Base-by-base conservation (phyloP, 2,329 filamentous ascomycete species). In the Emmonsiellopsis sp. region DNA sequence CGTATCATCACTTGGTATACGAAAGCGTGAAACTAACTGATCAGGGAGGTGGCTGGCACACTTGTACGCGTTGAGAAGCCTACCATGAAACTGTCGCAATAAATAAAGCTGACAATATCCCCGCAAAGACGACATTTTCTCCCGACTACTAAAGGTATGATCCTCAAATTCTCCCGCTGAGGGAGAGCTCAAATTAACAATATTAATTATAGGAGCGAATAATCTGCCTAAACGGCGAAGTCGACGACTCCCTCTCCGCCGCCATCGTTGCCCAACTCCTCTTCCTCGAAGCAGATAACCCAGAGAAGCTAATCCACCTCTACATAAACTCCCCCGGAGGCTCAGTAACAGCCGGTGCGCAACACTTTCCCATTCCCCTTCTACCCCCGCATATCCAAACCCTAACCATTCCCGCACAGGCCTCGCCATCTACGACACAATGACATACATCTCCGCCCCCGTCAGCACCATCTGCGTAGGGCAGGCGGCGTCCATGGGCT, bases 301-400 rank as follows among this genome's bases (percentile, higher is more conserved):
- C 92, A 3, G 84, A 94, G 53, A 96, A 95, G 70, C 87, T 90
- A 10, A 97, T 98, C 60, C 93, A 88, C 51, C 87, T 98, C 70
- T 98, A 98, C 72, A 98, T 98, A 70, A 95, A 98, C 75, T 95
- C 89, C 0, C 92, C 92, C 0, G 93, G 93, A 49, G 93, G 93
- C 53, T 92, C 87, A 42, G 91, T 98, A 41, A 92, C 87, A 57
- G 92, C 93, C 1, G 82, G 81, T 79, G 65, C 41, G 66, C 57
- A 38, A 54, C 15, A 26, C 46, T 26, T 6, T 13, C 7, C 13
- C 16, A 15, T 44, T 31, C 44, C 42, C 9, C 50, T 13, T 7
- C 15, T 15, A 26, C 51, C 4, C 26, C 52, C 16, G 13, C 16
- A 13, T n/a, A 6, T 35, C n/a, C 34, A 38, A n/a, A 11, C 40